Percentiles rank a stretch among this genome's conserved stretches.
Conservation (phyloP, 495 filamentous ascomycete genomes). For the Xanthoparmelia taractica region DNA sequence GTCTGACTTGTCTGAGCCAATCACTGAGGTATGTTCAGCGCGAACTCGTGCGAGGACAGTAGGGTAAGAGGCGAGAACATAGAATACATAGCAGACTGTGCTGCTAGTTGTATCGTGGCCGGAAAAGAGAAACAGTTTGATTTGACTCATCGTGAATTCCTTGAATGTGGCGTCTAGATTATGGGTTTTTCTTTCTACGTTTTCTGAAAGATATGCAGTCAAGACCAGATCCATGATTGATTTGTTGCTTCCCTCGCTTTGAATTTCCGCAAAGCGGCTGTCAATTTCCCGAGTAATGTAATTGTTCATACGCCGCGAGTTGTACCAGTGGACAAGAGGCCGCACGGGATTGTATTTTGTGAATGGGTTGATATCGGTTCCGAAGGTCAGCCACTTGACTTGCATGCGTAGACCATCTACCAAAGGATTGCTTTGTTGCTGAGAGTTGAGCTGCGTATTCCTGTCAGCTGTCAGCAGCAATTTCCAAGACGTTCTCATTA, state of each 20-base stretch:
- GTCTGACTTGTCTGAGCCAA: slow-evolving; percentile 4
- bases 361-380: slow-evolving; percentile 27
- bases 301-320: slow-evolving; percentile 24
- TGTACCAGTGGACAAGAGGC: slow-evolving; percentile 28
- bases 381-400: slow-evolving; percentile 28
- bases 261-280: slow-evolving; percentile 21
- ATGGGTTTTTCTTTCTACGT: slow-evolving; percentile 22
- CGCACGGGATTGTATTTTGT: slow-evolving; percentile 24
- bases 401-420: slow-evolving; percentile 26
- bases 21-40: slow-evolving; percentile 7
- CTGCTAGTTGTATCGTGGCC: slow-evolving; percentile 36
- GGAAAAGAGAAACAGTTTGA: slow-evolving; percentile 30
- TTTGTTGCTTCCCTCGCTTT: slow-evolving; percentile 11
- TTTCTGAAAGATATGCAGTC: slow-evolving; percentile 29
- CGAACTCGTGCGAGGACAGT: slow-evolving; percentile 23
- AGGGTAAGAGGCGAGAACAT: slow-evolving; percentile 43
- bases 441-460: neutral
- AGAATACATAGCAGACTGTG: slow-evolving; percentile 32
- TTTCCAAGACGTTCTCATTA: neutral
- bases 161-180: slow-evolving; percentile 20
- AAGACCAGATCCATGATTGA: slow-evolving; percentile 35
- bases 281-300: slow-evolving; percentile 27
- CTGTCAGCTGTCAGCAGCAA: neutral
- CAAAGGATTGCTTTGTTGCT: slow-evolving; percentile 17
- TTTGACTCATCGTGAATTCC: slow-evolving; percentile 24